Conservation (phyloP, 768 basidiomycete genomes). For the Chiua virens region DNA sequence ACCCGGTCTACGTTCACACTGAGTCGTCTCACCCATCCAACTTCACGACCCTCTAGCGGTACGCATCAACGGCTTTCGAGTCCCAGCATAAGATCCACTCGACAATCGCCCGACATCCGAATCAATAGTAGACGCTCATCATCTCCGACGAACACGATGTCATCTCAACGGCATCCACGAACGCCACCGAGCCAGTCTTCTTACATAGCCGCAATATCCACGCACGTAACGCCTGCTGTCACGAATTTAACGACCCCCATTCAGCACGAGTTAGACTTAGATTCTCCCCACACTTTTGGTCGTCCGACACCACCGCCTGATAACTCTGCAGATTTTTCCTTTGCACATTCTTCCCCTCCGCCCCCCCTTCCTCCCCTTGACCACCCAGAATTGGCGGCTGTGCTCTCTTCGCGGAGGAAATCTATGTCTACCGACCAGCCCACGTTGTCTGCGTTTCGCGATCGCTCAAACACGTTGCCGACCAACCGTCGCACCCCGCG, state of each 20-base stretch:
- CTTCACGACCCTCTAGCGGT: slow-evolving; percentile 14
- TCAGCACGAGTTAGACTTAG: slow-evolving; percentile 20
- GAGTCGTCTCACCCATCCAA: slow-evolving; percentile 14
- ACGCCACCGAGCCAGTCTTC: slow-evolving; percentile 27
- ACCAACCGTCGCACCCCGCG: slow-evolving; percentile 9
- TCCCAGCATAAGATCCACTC: slow-evolving; percentile 16
- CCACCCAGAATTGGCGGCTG: slow-evolving; percentile 35
- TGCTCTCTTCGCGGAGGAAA: slow-evolving; percentile 21
- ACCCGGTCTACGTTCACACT: slow-evolving; percentile 17
- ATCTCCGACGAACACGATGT: slow-evolving; percentile 30
- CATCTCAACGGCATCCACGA: slow-evolving; percentile 25
- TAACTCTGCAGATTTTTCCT: slow-evolving; percentile 17
- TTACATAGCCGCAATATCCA: slow-evolving; percentile 14
- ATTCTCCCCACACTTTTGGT: slow-evolving; percentile 45
- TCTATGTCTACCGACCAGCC: slow-evolving; percentile 7
- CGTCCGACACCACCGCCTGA: slow-evolving; percentile 32
- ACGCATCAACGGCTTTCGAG: slow-evolving; percentile 7
- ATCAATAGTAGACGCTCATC: slow-evolving; percentile 24
- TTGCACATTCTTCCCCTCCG: slow-evolving; percentile 35
- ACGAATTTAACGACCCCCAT: slow-evolving; percentile 29
- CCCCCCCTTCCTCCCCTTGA: slow-evolving; percentile 59
- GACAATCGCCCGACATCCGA: slow-evolving; percentile 17
- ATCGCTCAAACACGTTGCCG: slow-evolving; percentile 27
- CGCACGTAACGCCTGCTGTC: slow-evolving; percentile 9
- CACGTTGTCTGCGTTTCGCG: slow-evolving; percentile 9